Percentiles rank a stretch among this genome's conserved stretches.
These are phyloP conservation scores for Penicillium ochrochloron DNA, from an alignment of 495 filamentous ascomycete genomes.

Conservation along the genomic window DNA sequence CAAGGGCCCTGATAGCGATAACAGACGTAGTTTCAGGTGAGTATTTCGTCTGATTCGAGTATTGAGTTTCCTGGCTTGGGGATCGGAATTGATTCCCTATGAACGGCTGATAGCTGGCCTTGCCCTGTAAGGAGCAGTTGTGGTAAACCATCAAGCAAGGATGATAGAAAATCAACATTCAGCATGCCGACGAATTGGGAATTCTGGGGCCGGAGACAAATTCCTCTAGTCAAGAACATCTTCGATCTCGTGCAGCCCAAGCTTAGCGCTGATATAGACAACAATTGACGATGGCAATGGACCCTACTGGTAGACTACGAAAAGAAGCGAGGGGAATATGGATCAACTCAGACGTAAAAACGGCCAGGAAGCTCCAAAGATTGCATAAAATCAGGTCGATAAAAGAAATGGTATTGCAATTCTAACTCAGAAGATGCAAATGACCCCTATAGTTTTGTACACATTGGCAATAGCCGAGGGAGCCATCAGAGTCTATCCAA, in stretches of 20 bases:
- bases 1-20: neutral
- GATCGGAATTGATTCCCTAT: neutral
- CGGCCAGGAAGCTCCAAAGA: neutral
- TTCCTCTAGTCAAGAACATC: no score
- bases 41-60: neutral
- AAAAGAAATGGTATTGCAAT: conserved; percentile 46
- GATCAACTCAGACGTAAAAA: neutral
- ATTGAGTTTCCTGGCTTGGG: neutral
- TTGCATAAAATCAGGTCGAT: neutral
- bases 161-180: neutral
- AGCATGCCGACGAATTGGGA: no score
- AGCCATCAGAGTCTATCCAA: conserved; percentile 46
- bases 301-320: neutral
- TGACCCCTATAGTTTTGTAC: conserved; percentile 54
- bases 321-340: neutral
- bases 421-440: conserved; percentile 51
- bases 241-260: no score
- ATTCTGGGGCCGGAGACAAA: no score
- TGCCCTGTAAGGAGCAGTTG: neutral
- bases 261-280: neutral
- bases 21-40: neutral
- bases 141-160: neutral
- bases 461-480: conserved; percentile 45
- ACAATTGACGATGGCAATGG: neutral
- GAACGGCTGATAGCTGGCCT: neutral